These are phyloP conservation scores for Neurospora sublineolata DNA, from an alignment of 495 filamentous ascomycete genomes.

Conservation along the genomic window DNA sequence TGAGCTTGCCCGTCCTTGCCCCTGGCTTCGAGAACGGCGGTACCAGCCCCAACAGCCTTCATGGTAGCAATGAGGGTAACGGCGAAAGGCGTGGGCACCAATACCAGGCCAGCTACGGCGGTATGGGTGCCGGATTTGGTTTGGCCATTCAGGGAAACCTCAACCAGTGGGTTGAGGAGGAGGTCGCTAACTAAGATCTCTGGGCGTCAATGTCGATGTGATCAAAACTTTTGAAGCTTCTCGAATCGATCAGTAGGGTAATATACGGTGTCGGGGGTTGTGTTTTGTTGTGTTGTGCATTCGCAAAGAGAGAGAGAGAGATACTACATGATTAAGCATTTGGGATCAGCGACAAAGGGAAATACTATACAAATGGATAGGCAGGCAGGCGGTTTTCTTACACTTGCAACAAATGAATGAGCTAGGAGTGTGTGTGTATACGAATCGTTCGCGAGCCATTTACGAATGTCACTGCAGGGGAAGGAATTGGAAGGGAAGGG, in stretches of 20 bases:
- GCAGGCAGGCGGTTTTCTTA: neutral
- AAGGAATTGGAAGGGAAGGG: neutral
- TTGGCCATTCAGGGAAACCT: constrained; percentile 40
- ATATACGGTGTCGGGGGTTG: neutral
- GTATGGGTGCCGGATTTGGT: constrained; percentile 38
- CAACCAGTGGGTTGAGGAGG: constrained; percentile 47
- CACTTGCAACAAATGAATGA: neutral
- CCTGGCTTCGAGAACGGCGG: constrained; percentile 40
- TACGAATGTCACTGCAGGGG: neutral
- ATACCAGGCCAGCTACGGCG: constrained; percentile 44
- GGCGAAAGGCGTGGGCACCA: constrained; percentile 42
- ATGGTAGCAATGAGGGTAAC: constrained; percentile 26
- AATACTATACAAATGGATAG: neutral
- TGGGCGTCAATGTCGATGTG: neutral
- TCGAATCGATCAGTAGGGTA: neutral
- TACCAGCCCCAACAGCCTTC: constrained; percentile 33
- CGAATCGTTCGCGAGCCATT: neutral
- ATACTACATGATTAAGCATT: neutral
- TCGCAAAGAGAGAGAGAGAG: neutral
- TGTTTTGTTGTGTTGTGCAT: neutral
- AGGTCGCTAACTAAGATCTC: constrained; percentile 35
- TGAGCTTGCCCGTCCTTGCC: constrained; percentile 62
- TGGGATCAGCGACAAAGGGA: neutral
- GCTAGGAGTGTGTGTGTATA: neutral
- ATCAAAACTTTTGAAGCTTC: neutral